Evolutionary conservation across 148 eudicot species (phyloP), one percentile per base, ranked within the genome.

Genomic region (Heliosperma pusillum): DNA sequence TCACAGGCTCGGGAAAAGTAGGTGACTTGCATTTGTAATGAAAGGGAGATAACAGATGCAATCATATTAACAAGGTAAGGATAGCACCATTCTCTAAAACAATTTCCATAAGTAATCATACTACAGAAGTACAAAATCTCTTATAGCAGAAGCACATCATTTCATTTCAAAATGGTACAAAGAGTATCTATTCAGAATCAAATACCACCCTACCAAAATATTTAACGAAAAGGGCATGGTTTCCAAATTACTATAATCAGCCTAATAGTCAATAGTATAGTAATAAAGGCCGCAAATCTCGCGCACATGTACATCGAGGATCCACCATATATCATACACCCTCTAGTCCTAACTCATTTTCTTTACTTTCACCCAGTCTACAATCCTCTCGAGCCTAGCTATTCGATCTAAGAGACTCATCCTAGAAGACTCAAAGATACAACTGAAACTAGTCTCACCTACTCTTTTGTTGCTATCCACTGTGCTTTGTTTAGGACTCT

Each of bases 331-430:
- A 10, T 10, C 27, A 36, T 36, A 36, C 42, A 36, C 42, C 42
- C 6, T 13, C 63, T 62, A 77, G 17, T 24, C 30, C 66, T 65
- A 62, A 24, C 45, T 7, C 22, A 2, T 4, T 44, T 69, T 76
- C 5, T 17, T 66, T 40, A 67, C 72, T 72, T 55, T 78, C 9
- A 72, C 10, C 59, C 21, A 2, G 63, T 76, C 73, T 5, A 80
- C 17, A 15, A 80, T 57, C 56, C 79, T 66, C 60, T 21, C 76
- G n/a, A 80, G 62, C 56, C 76, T 64, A 66, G 76, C 67, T 12
- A 76, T 58, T 3, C 79, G 67, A 50, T n/a, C 67, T 56, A 40
- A 24, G 9, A 76, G 22, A 71, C 58, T 40, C 36, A 76, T 45
- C 21, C 21, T 27, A 9, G 72, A 15, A 65, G 56, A 36, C 9